Percentiles rank a stretch among this genome's conserved stretches.
phyloP scores from a whole-genome alignment of 805 yeast species.

The Candida maesae region DNA sequence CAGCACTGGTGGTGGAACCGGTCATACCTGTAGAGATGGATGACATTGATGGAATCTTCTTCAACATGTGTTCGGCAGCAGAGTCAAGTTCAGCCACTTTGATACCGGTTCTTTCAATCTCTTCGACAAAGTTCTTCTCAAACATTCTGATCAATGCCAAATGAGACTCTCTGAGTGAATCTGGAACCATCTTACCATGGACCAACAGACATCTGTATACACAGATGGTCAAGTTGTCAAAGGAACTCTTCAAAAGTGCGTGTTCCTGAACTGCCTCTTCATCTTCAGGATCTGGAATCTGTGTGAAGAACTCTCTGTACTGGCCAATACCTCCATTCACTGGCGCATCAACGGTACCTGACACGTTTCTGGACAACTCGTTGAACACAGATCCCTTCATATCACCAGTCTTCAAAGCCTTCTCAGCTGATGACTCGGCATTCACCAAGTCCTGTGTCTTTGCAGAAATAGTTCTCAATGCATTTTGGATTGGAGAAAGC shows the following conservation, averaged over 20 bases:
- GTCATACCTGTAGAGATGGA: slow-evolving; percentile 6
- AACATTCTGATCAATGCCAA: slow-evolving; percentile 59
- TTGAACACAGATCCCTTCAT: slow-evolving; percentile 47
- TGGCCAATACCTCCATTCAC: slow-evolving; percentile 91
- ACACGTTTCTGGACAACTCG: slow-evolving; percentile 64
- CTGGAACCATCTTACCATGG: slow-evolving; percentile 63
- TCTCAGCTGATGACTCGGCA: slow-evolving; percentile 56
- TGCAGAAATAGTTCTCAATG: slow-evolving; percentile 58
- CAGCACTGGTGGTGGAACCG: slow-evolving; percentile 1
- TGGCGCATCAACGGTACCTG: slow-evolving; percentile 90
- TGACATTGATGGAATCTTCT: slow-evolving; percentile 19
- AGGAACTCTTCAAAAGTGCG: slow-evolving; percentile 38
- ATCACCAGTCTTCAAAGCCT: slow-evolving; percentile 48
- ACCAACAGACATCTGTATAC: slow-evolving; percentile 62
- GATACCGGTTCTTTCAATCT: slow-evolving; percentile 43
- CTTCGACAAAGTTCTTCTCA: slow-evolving; percentile 62
- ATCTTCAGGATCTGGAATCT: slow-evolving; percentile 28
- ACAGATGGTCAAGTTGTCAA: slow-evolving; percentile 64
- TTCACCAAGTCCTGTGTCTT: slow-evolving; percentile 73
- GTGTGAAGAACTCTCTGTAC: slow-evolving; percentile 63
- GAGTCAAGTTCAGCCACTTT: slow-evolving; percentile 25
- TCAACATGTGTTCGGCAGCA: slow-evolving; percentile 17
- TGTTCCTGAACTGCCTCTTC: slow-evolving; percentile 29
- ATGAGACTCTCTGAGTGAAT: slow-evolving; percentile 57
- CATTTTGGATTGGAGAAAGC: slow-evolving; percentile 83